Percentiles rank a stretch among this genome's conserved stretches.
phyloP scores from a whole-genome alignment of 805 yeast genomes.

The Ogataea pignaliae region DNA sequence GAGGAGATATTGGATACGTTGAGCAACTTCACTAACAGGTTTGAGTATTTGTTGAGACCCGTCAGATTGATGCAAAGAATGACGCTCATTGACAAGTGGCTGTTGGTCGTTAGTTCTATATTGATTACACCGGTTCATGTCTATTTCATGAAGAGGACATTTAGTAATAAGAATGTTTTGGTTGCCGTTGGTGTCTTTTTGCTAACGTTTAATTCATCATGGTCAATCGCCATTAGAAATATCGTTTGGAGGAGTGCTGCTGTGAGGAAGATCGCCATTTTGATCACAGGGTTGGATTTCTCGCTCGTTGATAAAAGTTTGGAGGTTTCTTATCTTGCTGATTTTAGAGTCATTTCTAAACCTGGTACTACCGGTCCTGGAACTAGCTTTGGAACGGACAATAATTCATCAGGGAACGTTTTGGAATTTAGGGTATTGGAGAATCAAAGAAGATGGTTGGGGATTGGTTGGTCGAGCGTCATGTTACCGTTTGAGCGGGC shows the following conservation, averaged over 20 bases:
- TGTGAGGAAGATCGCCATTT: slow-evolving; percentile 33
- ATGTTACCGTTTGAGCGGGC: slow-evolving; percentile 51
- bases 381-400: slow-evolving; percentile 8
- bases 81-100: slow-evolving; percentile 24
- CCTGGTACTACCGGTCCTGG: slow-evolving; percentile 1
- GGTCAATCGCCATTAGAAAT: slow-evolving; percentile 40
- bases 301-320: slow-evolving; percentile 14
- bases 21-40: slow-evolving; percentile 40
- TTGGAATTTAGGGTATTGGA: slow-evolving; percentile 49
- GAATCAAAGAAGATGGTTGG: slow-evolving; percentile 60
- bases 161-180: slow-evolving; percentile 32
- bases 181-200: slow-evolving; percentile 33
- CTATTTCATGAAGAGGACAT: slow-evolving; percentile 29
- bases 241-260: slow-evolving; percentile 48
- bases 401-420: slow-evolving; percentile 31
- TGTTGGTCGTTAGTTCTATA: slow-evolving; percentile 28
- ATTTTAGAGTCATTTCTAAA: slow-evolving; percentile 5
- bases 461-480: slow-evolving; percentile 52
- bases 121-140: slow-evolving; percentile 43
- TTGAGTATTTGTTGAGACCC: slow-evolving; percentile 38
- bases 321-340: slow-evolving; percentile 9
- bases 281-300: slow-evolving; percentile 38
- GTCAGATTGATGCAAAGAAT: slow-evolving; percentile 14
- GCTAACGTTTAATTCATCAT: slow-evolving; percentile 44
- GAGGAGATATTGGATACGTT: slow-evolving; percentile 48